These are phyloP conservation scores for Tuber microsphaerosporum DNA, from an alignment of 495 filamentous ascomycete species.

Conservation along the genomic window DNA sequence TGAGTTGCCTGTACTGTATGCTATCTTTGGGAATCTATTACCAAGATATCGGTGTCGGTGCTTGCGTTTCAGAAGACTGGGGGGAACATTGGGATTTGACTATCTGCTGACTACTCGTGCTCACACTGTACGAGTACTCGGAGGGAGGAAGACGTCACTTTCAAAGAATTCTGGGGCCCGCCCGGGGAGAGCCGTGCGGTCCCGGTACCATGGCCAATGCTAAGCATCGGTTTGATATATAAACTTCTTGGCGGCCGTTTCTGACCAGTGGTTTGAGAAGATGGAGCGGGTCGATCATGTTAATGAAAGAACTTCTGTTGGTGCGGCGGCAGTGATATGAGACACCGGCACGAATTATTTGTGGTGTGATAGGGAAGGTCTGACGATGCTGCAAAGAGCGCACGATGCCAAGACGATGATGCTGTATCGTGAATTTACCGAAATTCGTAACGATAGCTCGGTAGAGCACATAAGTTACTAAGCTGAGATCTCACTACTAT, in stretches of 20 bases:
- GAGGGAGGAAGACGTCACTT: not conserved
- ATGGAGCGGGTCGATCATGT: not conserved
- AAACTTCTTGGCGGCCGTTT: not conserved
- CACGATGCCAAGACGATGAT: not conserved
- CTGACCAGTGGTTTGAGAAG: not conserved
- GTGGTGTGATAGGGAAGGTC: not conserved
- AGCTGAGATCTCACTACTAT: not conserved
- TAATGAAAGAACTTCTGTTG: not conserved
- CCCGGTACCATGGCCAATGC: not conserved
- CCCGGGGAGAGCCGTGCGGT: not conserved
- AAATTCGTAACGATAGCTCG: not conserved
- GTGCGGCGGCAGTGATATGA: not conserved
- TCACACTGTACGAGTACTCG: not conserved
- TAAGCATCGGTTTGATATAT: not conserved
- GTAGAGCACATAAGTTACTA: not conserved
- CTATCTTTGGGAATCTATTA: not conserved
- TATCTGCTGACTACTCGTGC: not conserved
- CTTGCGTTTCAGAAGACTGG: not conserved
- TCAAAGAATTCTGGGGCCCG: not conserved
- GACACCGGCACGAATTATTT: not conserved
- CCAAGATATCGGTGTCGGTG: not conserved
- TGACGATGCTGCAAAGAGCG: not conserved
- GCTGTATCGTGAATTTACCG: not conserved
- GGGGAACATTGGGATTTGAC: not conserved
- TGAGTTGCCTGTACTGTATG: not conserved